Conservation (phyloP, 345 rosid species). For the Dipteronia sinensis region DNA sequence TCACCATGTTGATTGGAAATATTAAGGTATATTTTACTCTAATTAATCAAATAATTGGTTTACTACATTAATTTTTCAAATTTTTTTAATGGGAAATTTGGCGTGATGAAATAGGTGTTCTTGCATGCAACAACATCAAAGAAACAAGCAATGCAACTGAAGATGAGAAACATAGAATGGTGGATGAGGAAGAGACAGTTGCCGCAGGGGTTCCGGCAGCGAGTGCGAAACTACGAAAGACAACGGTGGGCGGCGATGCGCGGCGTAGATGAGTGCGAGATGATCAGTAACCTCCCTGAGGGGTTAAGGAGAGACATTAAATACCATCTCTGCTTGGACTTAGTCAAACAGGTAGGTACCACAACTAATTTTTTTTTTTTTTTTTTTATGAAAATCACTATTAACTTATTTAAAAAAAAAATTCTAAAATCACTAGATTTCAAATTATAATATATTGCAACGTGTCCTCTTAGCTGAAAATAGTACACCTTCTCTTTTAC, state of each 20-base stretch:
- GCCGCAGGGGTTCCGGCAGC: conserved; percentile 80
- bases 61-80: too few relatives aligned
- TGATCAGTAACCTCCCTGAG: conserved; percentile 87
- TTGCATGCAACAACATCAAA: conserved; percentile 90
- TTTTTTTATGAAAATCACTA: too few relatives aligned
- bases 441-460: too few relatives aligned
- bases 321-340: conserved; percentile 88
- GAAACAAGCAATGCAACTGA: conserved; percentile 95
- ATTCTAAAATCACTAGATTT: too few relatives aligned
- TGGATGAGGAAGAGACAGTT: conserved; percentile 95
- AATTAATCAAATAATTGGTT: background rate
- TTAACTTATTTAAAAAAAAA: too few relatives aligned
- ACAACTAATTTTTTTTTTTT: too few relatives aligned
- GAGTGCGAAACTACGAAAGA: conserved; percentile 90
- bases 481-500: too few relatives aligned
- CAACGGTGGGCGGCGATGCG: conserved; percentile 99
- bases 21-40: conserved; percentile 61
- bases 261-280: conserved; percentile 87
- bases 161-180: conserved; percentile 98
- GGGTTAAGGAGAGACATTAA: conserved; percentile 96
- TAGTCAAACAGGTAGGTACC: conserved; percentile 93
- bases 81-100: background rate
- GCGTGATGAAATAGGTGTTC: conserved; percentile 54
- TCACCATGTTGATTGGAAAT: conserved; percentile 96
- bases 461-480: too few relatives aligned